Base-by-base conservation (phyloP, 192 early-diverging fungal species). In the Entophlyctis luteolus region DNA sequence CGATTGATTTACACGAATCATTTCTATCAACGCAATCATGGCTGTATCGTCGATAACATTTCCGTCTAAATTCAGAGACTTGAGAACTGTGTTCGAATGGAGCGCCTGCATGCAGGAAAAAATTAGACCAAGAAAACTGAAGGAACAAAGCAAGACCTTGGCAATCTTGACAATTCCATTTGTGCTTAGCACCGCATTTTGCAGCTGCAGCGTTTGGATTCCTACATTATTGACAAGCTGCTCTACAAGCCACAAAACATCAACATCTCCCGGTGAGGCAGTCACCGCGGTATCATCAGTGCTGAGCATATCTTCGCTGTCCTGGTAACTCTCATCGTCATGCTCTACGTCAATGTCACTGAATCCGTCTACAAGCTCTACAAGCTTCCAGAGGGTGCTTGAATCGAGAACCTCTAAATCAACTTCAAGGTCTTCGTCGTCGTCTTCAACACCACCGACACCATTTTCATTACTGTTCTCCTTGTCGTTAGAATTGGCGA, bases 371-470 rank as follows among this genome's bases (percentile, higher is more conserved):
- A 94, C 93, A 75, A 88, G 95, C 47, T 90, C 81, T 69, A 94
- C 91, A 34, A 98, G 75, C 71, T 86, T 83, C 73, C 86, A 89
- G 23, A 95, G 83, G 10, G 93, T 95, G 33, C 72, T 72, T 59
- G 86, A 84, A 70, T 92, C 89, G 52, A 96, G 78, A 0, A 88
- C 79, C 59, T 95, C 94, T 74, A 98, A 94, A 65, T 98, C 95
- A 69, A 98, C 78, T 70, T 96, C 94, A 59, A 96, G 90, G 72
- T 96, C 94, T 38, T 90, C 91, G 53, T 89, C n/a, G n/a, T n/a
- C n/a, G n/a, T n/a, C n/a, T n/a, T n/a, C n/a, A n/a, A n/a, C n/a
- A n/a, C n/a, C n/a, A n/a, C n/a, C n/a, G n/a, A n/a, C n/a, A n/a
- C n/a, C n/a, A n/a, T n/a, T n/a, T n/a, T n/a, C n/a, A n/a, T n/a